Base-by-base conservation (phyloP, 1,284 basidiomycete genomes). In the Ceratobasidium sp. region DNA sequence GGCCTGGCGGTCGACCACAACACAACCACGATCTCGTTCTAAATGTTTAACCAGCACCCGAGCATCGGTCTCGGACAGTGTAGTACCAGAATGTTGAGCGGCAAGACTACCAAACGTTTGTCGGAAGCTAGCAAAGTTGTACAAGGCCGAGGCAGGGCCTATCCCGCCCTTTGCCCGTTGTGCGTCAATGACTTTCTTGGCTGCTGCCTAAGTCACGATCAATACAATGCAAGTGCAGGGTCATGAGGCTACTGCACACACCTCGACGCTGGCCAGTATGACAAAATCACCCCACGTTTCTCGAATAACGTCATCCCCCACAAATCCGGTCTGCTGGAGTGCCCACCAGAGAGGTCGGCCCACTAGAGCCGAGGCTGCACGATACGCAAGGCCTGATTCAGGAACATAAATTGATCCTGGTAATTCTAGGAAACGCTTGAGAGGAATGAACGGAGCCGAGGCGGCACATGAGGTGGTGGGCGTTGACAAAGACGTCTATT, bases 321-420 rank as follows among this genome's bases (percentile, higher is more conserved):
- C 85, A 0, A 94, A 80, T 33, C 87, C 90, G 39, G 91, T 79
- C 72, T 91, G 90, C 59, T 89, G 85, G 39, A 95, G 82, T 1
- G 87, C 87, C 91, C 91, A 95, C 87, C 89, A 93, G 0, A 95
- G 79, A 0, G 93, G 91, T 74, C 85, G 87, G 16, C 86, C 90
- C 2, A 94, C 81, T 11, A 93, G 80, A 62, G 85, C 87, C 2
- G 87, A 83, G 0, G 85, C 88, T 54, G 93, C 81, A 13, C 87
- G 84, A 50, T 80, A 83, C 1, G 89, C 86, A 8, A 91, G 77
- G 79, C 84, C 90, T 2, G 62, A 66, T 41, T 87, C 84, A 0
- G 87, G 78, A 68, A 88, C 83, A 72, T 90, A 86, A 69, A 94
- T 82, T 0, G 90, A 89, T 46, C 82, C 78, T 19, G 81, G 77